Evolutionary conservation across 2,329 filamentous ascomycete genomes (phyloP), one percentile per base, ranked within the genome.

Genomic region (Fonsecaea monophora): DNA sequence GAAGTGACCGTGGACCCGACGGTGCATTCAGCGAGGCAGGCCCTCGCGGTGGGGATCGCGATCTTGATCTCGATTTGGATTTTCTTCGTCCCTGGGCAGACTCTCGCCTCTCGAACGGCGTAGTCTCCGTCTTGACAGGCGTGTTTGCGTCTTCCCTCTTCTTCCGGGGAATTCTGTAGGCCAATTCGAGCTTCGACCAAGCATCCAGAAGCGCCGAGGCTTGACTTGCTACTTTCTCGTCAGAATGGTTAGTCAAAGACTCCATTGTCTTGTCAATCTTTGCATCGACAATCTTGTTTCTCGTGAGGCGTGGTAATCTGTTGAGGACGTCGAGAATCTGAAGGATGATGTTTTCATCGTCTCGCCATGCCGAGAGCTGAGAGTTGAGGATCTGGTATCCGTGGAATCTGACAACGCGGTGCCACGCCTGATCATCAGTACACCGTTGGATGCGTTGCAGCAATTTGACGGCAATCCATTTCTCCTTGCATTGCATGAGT

Each of bases 401-500:
- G 82, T 98, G 95, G 90, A 98, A 96, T 74, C 92, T 92, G 75
- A 97, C 91, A 45, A 98, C 93, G 60, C 90, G 89, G 78, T 95
- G 92, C 68, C 92, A 88, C 64, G 97, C 92, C 70, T 89, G 89
- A 75, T 97, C 92, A 73, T 97, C 93, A 57, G 94, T 87, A 76
- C 91, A 94, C 48, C 87, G 86, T 78, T 97, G 92, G 69, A 99
- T 93, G 60, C 95, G 94, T 72, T 89, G 87, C 67, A 99, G 86
- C 64, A 99, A 83, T 80, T 98, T 98, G 80, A 97, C 93, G 2
- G 92, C 93, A 78, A 99, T 97, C 95, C 95, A 99, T 80, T 97
- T 97, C 84, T 99, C 95, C 80, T 97, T 96, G 84, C 92, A 97
- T 78, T 97, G 94, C 88, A 97, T 94, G 66, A 99, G 87, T 61